phyloP scores from a whole-genome alignment of 345 rosid species.

The Rhizophora apiculata region DNA sequence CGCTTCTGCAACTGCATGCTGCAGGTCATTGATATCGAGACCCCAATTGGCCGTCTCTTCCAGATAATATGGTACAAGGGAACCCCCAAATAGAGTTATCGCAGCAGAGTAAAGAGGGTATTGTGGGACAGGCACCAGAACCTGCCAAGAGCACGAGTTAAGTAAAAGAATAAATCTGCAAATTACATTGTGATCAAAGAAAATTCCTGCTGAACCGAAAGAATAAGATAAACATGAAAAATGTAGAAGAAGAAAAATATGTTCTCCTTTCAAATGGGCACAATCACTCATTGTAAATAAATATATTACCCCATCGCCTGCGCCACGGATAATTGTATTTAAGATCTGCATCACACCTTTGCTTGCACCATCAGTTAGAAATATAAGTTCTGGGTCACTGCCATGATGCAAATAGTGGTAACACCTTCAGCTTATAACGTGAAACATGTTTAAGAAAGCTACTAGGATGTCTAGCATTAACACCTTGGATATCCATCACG shows the following conservation, averaged over 20 bases:
- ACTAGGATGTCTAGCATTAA: conserved; percentile 22
- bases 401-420: conserved; percentile 21
- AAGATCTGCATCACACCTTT: conserved; percentile 97
- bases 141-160: conserved; percentile 33
- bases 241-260: neutral
- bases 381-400: conserved; percentile 96
- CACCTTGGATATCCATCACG: conserved; percentile 99
- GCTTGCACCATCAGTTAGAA: conserved; percentile 98
- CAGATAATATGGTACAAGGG: conserved; percentile 89
- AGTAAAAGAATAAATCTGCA: conserved; percentile 2
- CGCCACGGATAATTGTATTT: conserved; percentile 79
- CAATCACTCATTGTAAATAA: conserved; percentile 1
- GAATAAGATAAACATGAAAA: neutral
- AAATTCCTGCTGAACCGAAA: conserved; percentile 6
- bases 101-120: conserved; percentile 97
- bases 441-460: conserved; percentile 1
- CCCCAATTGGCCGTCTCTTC: conserved; percentile 99
- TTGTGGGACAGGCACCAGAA: conserved; percentile 97
- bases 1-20: conserved; percentile 70
- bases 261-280: neutral
- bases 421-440: conserved; percentile 24
- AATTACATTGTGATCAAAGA: conserved; percentile 4
- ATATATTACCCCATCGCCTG: conserved; percentile 77
- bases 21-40: conserved; percentile 77
- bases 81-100: conserved; percentile 82